Evolutionary conservation across 441 rosid genomes (phyloP).

Genomic region (Bruguiera hainesii): DNA sequence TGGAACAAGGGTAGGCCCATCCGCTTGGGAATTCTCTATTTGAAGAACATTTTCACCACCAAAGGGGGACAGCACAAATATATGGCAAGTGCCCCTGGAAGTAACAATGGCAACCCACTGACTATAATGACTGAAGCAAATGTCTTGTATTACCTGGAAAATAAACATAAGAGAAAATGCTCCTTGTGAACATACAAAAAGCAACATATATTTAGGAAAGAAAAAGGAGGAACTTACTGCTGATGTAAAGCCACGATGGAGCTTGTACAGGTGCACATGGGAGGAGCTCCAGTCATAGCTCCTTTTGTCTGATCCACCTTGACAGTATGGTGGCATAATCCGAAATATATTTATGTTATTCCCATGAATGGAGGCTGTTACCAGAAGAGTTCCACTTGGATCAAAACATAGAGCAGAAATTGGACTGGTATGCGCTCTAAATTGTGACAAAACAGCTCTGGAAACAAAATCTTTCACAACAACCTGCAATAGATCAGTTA

Average conservation of each 20-base stretch:
- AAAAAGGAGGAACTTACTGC: conserved; percentile 53
- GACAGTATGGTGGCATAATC: conserved; percentile 66
- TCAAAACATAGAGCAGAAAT: conserved; percentile 94
- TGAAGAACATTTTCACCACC: conserved; percentile 91
- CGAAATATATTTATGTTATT: conserved; percentile 87
- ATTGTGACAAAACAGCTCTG: conserved; percentile 73
- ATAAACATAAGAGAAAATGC: conserved; percentile 17
- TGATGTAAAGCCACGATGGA: conserved; percentile 93
- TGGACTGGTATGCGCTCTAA: conserved; percentile 94
- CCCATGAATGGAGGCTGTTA: conserved; percentile 91
- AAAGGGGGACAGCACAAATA: conserved; percentile 82
- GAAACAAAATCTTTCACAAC: conserved; percentile 85
- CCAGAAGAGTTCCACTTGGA: conserved; percentile 90
- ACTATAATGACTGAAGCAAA: conserved; percentile 82
- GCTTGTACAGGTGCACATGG: conserved; percentile 93
- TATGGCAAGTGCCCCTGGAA: conserved; percentile 90
- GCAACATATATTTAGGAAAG: conserved; percentile 2
- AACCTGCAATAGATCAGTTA: conserved; percentile 56
- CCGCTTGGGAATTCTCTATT: conserved; percentile 54
- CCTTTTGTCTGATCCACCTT: conserved; percentile 49
- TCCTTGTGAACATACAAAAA: conserved; percentile 10
- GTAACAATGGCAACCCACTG: conserved; percentile 95
- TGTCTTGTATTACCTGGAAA: conserved; percentile 88
- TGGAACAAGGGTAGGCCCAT: conserved; percentile 67
- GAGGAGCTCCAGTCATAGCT: conserved; percentile 76